Percentiles rank a stretch among this genome's conserved stretches.
phyloP scores from a whole-genome alignment of 352 stramenopile genomes.

The Globisporangium echinulatum region DNA sequence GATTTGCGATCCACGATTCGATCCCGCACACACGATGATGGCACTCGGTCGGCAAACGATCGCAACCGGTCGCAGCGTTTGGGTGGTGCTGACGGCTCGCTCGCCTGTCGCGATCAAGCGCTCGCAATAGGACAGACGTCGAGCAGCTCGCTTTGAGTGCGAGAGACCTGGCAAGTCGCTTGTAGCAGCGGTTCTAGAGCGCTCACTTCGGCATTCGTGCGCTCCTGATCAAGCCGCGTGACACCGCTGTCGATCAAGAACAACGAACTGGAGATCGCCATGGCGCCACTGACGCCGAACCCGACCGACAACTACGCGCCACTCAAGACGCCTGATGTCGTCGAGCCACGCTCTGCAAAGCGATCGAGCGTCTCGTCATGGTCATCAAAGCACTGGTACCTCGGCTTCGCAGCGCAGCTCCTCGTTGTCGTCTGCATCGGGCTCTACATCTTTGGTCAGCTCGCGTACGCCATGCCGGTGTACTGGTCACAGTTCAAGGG shows the following conservation, averaged over 20 bases:
- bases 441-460: constrained; percentile 15
- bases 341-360: background rate
- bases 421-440: constrained; percentile 10
- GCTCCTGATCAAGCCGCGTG: background rate
- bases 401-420: background rate
- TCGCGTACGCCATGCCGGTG: constrained; percentile 17
- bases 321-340: constrained; percentile 7
- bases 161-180: too few relatives aligned
- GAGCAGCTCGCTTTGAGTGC: too few relatives aligned
- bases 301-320: background rate
- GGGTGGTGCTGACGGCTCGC: too few relatives aligned
- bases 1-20: too few relatives aligned
- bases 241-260: background rate
- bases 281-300: background rate
- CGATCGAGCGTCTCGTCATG: background rate
- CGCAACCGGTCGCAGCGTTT: too few relatives aligned
- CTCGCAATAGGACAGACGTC: too few relatives aligned
- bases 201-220: background rate
- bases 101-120: too few relatives aligned
- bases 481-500: constrained; percentile 16
- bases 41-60: too few relatives aligned
- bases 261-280: too few relatives aligned
- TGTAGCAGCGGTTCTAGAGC: background rate
- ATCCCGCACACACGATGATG: too few relatives aligned
- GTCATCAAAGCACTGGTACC: constrained; percentile 1